These are phyloP conservation scores for Chlorella variabilis DNA, from an alignment of 163 green algal genomes.

Conservation along the genomic window DNA sequence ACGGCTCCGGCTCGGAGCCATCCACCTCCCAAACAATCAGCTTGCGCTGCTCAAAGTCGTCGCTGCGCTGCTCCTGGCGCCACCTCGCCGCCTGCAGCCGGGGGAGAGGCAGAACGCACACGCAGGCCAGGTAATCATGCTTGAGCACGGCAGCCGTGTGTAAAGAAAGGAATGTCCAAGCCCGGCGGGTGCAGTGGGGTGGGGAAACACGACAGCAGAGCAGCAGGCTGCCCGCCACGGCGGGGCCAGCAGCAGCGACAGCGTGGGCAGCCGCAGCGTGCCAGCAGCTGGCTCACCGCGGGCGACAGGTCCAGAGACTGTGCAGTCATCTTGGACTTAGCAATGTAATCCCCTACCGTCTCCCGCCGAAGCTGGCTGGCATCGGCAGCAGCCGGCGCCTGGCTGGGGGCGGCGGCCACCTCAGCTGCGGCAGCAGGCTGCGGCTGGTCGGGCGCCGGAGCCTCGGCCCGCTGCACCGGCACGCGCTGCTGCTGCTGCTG, in stretches of 20 bases:
- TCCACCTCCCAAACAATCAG: slow-evolving; percentile 57
- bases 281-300: slow-evolving; percentile 8
- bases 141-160: too few species aligned
- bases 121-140: too few species aligned
- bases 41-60: slow-evolving; percentile 23
- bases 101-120: too few species aligned
- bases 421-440: background rate
- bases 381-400: too few species aligned
- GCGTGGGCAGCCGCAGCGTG: too few species aligned
- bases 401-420: too few species aligned
- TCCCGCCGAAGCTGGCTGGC: too few species aligned
- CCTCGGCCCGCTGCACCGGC: background rate
- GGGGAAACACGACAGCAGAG: too few species aligned
- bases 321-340: slow-evolving; percentile 70
- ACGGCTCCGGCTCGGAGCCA: slow-evolving; percentile 25
- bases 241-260: too few species aligned
- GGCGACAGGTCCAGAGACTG: slow-evolving; percentile 84
- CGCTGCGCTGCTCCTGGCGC: slow-evolving; percentile 40
- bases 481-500: background rate
- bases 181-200: too few species aligned
- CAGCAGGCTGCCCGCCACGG: too few species aligned
- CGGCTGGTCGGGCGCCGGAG: background rate
- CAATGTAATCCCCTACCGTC: slow-evolving; percentile 58
- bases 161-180: too few species aligned
- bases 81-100: slow-evolving; percentile 37